Evolutionary conservation across 2,329 filamentous ascomycete species (phyloP).

Genomic region (Fusarium sp.): DNA sequence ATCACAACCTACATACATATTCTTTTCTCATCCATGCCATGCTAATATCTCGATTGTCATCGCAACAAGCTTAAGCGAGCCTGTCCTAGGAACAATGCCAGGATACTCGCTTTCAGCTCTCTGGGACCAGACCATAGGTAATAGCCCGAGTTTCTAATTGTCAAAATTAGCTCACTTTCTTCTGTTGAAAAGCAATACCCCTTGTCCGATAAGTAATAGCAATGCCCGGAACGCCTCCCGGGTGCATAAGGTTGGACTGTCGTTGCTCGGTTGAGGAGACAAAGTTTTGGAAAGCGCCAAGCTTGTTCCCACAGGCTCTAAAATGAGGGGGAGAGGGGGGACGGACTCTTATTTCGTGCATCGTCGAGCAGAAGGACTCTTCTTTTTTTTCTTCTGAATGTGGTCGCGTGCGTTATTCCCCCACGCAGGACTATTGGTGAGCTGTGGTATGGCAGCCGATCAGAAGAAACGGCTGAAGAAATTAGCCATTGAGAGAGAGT

Average conservation of each 20-base stretch:
- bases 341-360: constrained; percentile 22
- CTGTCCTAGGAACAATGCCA: neutral
- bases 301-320: constrained; percentile 14
- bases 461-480: constrained; percentile 6
- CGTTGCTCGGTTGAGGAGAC: constrained; percentile 4
- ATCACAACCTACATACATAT: neutral
- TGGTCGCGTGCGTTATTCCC: constrained; percentile 34
- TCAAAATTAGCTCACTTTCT: constrained; percentile 15
- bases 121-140: constrained; percentile 8
- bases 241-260: constrained; percentile 7
- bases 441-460: constrained; percentile 12
- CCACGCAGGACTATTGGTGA: constrained; percentile 4
- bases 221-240: constrained; percentile 15
- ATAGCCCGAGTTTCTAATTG: constrained; percentile 23
- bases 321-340: constrained; percentile 32
- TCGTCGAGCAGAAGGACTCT: neutral
- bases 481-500: constrained; percentile 7
- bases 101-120: neutral
- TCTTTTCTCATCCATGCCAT: constrained; percentile 1
- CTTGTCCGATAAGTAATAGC: constrained; percentile 4
- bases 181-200: constrained; percentile 3
- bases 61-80: neutral
- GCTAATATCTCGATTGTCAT: neutral
- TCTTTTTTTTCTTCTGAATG: constrained; percentile 27
- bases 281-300: constrained; percentile 30